Conservation (phyloP, 2,329 filamentous ascomycete genomes). For the Fusarium denticulatum region DNA sequence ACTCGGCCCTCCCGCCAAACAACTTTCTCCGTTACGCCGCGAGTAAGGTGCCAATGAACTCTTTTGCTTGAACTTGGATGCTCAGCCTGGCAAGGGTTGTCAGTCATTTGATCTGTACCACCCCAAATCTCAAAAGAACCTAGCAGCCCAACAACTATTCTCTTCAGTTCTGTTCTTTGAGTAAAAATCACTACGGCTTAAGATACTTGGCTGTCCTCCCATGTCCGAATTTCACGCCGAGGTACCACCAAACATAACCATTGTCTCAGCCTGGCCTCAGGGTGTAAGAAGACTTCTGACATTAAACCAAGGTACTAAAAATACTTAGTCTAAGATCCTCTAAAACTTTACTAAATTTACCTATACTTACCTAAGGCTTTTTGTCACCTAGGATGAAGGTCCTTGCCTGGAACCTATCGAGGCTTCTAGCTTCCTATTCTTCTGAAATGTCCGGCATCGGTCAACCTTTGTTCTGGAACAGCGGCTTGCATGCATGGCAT, state of each 20-base stretch:
- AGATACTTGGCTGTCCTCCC: not conserved
- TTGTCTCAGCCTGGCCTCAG: not conserved
- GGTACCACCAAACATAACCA: not conserved
- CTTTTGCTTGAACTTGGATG: not conserved
- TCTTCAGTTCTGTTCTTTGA: not conserved
- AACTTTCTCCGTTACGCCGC: not conserved
- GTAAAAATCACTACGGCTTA: not conserved
- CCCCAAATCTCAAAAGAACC: not conserved
- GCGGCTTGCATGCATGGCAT: conserved; percentile 1
- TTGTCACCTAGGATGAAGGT: too few relatives aligned
- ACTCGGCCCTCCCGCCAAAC: not conserved
- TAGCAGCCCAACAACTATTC: not conserved
- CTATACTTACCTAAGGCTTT: too few relatives aligned
- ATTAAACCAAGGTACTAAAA: too few relatives aligned
- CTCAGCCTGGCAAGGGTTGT: conserved; percentile 21
- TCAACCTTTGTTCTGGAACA: conserved; percentile 12
- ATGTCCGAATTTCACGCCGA: not conserved
- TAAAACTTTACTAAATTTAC: too few relatives aligned
- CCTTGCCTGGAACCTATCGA: not conserved
- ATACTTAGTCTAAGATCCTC: too few relatives aligned
- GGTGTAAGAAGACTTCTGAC: too few relatives aligned
- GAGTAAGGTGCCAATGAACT: not conserved
- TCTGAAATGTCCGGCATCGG: not conserved
- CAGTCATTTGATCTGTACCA: conserved; percentile 31
- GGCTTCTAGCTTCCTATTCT: not conserved